A percentile compares a stretch with the other conserved stretches of the same genome.
Evolutionary conservation across 495 filamentous ascomycete species (phyloP).

Genomic region (Haplographium delicatum): DNA sequence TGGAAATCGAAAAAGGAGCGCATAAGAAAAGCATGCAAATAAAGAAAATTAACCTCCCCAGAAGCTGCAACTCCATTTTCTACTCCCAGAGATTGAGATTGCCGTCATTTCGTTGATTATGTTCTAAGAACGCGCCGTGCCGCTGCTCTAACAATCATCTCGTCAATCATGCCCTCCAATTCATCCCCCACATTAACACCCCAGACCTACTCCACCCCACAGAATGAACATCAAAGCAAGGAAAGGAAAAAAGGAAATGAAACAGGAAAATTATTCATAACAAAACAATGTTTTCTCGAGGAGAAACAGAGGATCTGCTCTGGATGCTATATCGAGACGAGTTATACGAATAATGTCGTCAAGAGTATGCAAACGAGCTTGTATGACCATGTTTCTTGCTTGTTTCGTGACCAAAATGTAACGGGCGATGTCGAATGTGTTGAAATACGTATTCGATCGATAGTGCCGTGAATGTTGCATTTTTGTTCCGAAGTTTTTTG

Average conservation of each 20-base stretch:
- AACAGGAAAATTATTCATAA: constrained; percentile 13
- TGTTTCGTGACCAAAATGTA: constrained; percentile 21
- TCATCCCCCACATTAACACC: constrained; percentile 12
- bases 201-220: constrained; percentile 20
- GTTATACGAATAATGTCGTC: constrained; percentile 6
- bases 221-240: constrained; percentile 17
- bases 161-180: background rate
- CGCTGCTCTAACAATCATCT: constrained; percentile 6
- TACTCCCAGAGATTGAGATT: constrained; percentile 12
- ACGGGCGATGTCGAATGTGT: constrained; percentile 14
- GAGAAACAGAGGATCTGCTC: constrained; percentile 24
- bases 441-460: constrained; percentile 3
- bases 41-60: constrained; percentile 24
- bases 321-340: constrained; percentile 20
- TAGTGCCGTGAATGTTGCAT: constrained; percentile 14
- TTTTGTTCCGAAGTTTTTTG: constrained; percentile 18
- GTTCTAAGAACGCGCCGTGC: constrained; percentile 10
- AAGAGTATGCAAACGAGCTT: constrained; percentile 24
- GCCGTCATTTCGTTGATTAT: background rate
- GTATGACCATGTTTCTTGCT: constrained; percentile 22
- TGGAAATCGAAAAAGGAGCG: constrained; percentile 8
- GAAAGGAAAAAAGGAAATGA: constrained; percentile 20
- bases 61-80: constrained; percentile 21
- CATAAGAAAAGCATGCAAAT: constrained; percentile 12
- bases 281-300: constrained; percentile 25